Evolutionary conservation across 495 filamentous ascomycete genomes (phyloP), one percentile per base, ranked within the genome.

Genomic region (Neurospora sp.): DNA sequence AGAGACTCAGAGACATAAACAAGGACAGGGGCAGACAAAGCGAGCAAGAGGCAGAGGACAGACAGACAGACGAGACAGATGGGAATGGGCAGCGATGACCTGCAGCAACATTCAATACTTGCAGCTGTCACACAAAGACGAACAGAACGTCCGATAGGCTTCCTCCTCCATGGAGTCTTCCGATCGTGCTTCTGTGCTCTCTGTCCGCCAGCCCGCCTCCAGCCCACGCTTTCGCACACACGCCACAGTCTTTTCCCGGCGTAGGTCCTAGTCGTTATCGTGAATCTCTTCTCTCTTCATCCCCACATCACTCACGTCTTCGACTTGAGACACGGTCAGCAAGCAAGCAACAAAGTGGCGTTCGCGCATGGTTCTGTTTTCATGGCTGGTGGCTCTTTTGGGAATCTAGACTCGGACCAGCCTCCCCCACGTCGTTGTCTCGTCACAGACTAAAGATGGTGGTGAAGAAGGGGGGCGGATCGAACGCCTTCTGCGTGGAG

Each of bases 161-260:
- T 66, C 28, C 54, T 66, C 54, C 54, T 66, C 54, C 24, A 66
- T 66, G 54, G 54, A 66, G 71, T 72, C 71, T 72, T 37, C 54
- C 71, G 69, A 69, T 69, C 71, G 71, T 70, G 66, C 37, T 72
- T 71, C 66, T 69, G 71, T 72, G 48, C 39, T 75, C 28, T 34
- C 24, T 66, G 54, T 34, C 54, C 54, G 54, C 54, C 28, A 17
- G 13, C 2, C 13, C 13, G 54, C 10, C 45, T n/a, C 48, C 48
- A 19, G 69, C 11, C 17, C 34, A 39, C 8, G 10, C 24, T 43
- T 3, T 28, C 21, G n/a, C 43, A 4, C 43, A 48, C 43, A 59
- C 21, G 69, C 69, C 39, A 70, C 34, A 21, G 9, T 40, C 19
- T 13, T 11, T 40, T 2, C 2, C 36, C n/a, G 9, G 39, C 9